phyloP scores from a whole-genome alignment of 495 filamentous ascomycete species.

The Hyaloscypha variabilis region DNA sequence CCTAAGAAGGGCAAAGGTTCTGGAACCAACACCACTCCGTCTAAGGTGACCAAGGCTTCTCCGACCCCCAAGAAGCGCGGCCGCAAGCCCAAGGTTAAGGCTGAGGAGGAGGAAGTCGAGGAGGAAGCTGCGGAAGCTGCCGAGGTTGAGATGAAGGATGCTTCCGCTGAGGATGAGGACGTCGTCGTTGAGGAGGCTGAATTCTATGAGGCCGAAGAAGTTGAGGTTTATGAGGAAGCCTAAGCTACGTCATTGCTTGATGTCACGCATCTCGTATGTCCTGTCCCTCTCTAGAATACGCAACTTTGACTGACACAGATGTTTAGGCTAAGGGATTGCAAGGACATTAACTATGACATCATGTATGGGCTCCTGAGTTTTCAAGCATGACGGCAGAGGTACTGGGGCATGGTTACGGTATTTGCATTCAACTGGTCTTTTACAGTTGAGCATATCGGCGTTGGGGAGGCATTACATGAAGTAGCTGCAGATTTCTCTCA shows the following conservation, averaged over 20 bases:
- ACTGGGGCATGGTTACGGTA: too few species aligned
- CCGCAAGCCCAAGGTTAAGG: slow-evolving; percentile 2
- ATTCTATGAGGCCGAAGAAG: neutral
- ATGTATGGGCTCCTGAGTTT: neutral
- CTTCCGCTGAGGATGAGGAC: neutral
- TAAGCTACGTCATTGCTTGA: neutral
- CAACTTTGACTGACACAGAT: neutral
- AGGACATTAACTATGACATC: neutral
- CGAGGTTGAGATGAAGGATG: neutral
- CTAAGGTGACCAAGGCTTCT: slow-evolving; percentile 26
- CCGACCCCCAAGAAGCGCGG: slow-evolving; percentile 12
- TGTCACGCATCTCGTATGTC: neutral
- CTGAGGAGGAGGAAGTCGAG: slow-evolving; percentile 13
- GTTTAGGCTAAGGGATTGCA: neutral
- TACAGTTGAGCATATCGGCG: too few species aligned
- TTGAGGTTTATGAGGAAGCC: neutral
- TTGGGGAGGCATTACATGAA: neutral
- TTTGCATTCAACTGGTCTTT: too few species aligned
- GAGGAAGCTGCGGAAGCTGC: neutral
- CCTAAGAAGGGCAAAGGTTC: slow-evolving; percentile 22
- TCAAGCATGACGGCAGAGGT: too few species aligned
- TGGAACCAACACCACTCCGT: slow-evolving; percentile 20
- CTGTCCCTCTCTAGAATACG: neutral
- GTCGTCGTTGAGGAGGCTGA: neutral
- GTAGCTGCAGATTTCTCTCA: neutral